phyloP scores from a whole-genome alignment of 129 eudicot species.

The Flaveria linearis region DNA sequence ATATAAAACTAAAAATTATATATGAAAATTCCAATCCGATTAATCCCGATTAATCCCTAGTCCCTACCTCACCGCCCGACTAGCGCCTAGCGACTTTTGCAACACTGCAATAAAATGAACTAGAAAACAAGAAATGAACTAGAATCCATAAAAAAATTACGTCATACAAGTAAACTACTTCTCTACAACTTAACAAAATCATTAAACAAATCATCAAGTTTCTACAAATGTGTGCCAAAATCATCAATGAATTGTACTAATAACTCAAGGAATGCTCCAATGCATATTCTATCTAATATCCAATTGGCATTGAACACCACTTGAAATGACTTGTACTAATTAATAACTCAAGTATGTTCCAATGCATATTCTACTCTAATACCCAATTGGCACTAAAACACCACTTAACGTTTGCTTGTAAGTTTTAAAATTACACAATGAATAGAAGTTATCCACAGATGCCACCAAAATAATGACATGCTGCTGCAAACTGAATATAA shows the following conservation, averaged over 20 bases:
- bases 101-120: not conserved
- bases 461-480: not conserved
- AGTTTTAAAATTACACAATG: not conserved
- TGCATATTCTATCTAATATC: not conserved
- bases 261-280: not conserved
- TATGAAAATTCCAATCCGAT: no score
- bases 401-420: not conserved
- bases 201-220: not conserved
- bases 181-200: not conserved
- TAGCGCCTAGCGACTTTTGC: no score
- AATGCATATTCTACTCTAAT: not conserved
- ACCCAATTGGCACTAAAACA: not conserved
- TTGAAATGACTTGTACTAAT: not conserved
- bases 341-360: not conserved
- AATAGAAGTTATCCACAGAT: not conserved
- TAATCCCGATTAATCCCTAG: no score
- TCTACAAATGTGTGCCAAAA: not conserved
- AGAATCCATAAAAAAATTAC: not conserved
- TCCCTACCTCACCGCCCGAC: no score
- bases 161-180: not conserved
- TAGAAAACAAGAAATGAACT: not conserved
- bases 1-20: no score
- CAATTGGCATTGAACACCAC: not conserved
- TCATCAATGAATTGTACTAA: not conserved
- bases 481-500: not conserved